Conservation (phyloP, 805 yeast species). For the Wickerhamomyces tratensis region DNA sequence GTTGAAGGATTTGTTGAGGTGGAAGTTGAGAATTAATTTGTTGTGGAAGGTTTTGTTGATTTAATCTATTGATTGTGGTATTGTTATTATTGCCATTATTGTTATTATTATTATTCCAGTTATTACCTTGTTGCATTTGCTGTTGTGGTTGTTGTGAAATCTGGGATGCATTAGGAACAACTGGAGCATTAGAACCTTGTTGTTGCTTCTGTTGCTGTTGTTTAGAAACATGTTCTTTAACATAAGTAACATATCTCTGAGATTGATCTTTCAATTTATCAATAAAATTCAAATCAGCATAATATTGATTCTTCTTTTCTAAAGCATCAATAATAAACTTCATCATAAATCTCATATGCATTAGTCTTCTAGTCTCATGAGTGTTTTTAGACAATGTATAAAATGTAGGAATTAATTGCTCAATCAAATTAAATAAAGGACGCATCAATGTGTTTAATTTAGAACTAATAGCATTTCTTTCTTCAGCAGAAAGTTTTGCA, state of each 20-base stretch:
- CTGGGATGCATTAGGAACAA: background rate
- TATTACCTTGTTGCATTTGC: slow-evolving; percentile 7
- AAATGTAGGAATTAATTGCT: slow-evolving; percentile 70
- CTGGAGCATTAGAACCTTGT: background rate
- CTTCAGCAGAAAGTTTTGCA: slow-evolving; percentile 46
- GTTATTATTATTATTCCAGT: slow-evolving; percentile 9
- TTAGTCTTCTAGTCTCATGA: slow-evolving; percentile 65
- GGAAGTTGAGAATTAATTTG: slow-evolving; percentile 11
- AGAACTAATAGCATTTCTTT: slow-evolving; percentile 50
- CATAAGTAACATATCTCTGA: slow-evolving; percentile 64
- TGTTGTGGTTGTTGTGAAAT: background rate
- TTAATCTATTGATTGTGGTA: slow-evolving; percentile 17
- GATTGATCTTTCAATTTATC: slow-evolving; percentile 65
- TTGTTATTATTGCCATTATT: slow-evolving; percentile 9
- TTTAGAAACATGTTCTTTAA: slow-evolving; percentile 48
- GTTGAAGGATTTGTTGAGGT: slow-evolving; percentile 18
- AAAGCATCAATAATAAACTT: slow-evolving; percentile 66
- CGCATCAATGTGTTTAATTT: slow-evolving; percentile 40
- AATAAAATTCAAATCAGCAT: slow-evolving; percentile 64
- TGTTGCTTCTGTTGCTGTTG: slow-evolving; percentile 20
- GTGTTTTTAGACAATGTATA: slow-evolving; percentile 65
- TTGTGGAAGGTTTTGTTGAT: slow-evolving; percentile 2
- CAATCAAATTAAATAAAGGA: slow-evolving; percentile 52
- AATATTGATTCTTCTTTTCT: slow-evolving; percentile 44
- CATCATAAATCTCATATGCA: slow-evolving; percentile 73